These are phyloP conservation scores for Bathelium albidoporum DNA, from an alignment of 495 filamentous ascomycete genomes.

Conservation along the genomic window DNA sequence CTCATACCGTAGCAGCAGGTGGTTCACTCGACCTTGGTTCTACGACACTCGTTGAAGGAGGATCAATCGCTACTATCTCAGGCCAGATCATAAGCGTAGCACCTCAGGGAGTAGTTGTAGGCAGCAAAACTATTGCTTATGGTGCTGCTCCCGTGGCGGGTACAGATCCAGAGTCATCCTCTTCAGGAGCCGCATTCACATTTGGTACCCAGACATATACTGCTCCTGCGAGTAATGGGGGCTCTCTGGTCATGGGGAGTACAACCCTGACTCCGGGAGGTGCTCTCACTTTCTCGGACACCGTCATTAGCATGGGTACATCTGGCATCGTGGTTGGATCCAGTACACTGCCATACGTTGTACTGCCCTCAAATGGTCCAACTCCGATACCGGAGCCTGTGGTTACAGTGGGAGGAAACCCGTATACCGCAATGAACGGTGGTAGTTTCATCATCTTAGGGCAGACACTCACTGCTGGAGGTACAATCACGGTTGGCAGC, in stretches of 20 bases:
- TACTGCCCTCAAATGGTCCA: neutral
- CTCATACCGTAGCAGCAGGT: neutral
- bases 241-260: neutral
- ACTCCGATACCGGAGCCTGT: neutral
- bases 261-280: neutral
- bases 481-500: neutral
- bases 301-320: neutral
- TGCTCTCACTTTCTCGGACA: neutral
- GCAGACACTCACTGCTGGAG: slow-evolving; percentile 2
- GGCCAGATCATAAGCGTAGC: slow-evolving; percentile 7
- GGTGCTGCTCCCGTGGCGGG: neutral
- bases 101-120: slow-evolving; percentile 5
- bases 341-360: neutral
- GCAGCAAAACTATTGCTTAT: slow-evolving; percentile 8
- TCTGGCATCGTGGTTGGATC: neutral
- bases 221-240: neutral
- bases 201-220: slow-evolving; percentile 1
- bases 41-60: slow-evolving; percentile 9
- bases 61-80: slow-evolving; percentile 7
- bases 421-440: neutral
- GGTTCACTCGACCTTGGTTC: slow-evolving; percentile 2
- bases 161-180: neutral
- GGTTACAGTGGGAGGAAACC: neutral
- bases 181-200: neutral
- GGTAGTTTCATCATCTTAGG: slow-evolving; percentile 1